Evolutionary conservation across 2,329 filamentous ascomycete genomes (phyloP), one percentile per base, ranked within the genome.

Genomic region (Paraconiothyrium sp.): DNA sequence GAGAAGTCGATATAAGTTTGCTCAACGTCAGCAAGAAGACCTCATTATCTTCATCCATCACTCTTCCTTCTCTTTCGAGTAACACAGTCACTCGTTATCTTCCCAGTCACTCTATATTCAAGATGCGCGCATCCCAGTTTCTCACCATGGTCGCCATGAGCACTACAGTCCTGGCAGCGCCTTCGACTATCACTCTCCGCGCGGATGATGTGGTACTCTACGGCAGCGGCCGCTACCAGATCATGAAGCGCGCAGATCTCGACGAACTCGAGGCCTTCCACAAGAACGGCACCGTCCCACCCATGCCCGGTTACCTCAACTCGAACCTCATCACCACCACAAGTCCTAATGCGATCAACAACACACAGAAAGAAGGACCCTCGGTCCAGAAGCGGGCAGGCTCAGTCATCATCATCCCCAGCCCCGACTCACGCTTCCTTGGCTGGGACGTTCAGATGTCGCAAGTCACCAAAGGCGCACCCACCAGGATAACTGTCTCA

Each of bases 381-480:
- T 10, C 54, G 24, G 35, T 66, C 24, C n/a, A 59, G 10, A 74
- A 73, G 61, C 70, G 72, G 35, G 62, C 39, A 8, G 39, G 46
- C 11, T 48, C 51, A 32, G 66, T 58, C 47, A 43, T 76, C 60
- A 66, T 74, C 30, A 54, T 73, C 8, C 69, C 68, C 50, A 64
- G 68, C 43, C 59, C 67, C 30, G 55, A 62, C 22, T 44, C 52
- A 3, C 68, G 66, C 37, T 81, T 80, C 66, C 67, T 78, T 24
- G 78, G 78, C 66, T 80, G 79, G 79, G 79, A 81, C 58, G 68
- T 78, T 1, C 67, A 67, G 50, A 78, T 80, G 67, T 80, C 79
- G 14, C 69, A 72, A 22, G 73, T 81, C 10, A 65, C 77, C 14
- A 70, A 71, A 51, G 75, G 76, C 8, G 68, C 64, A 9, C 72